These are phyloP conservation scores for Somion occarium DNA, from an alignment of 1,284 basidiomycete species.

Conservation along the genomic window DNA sequence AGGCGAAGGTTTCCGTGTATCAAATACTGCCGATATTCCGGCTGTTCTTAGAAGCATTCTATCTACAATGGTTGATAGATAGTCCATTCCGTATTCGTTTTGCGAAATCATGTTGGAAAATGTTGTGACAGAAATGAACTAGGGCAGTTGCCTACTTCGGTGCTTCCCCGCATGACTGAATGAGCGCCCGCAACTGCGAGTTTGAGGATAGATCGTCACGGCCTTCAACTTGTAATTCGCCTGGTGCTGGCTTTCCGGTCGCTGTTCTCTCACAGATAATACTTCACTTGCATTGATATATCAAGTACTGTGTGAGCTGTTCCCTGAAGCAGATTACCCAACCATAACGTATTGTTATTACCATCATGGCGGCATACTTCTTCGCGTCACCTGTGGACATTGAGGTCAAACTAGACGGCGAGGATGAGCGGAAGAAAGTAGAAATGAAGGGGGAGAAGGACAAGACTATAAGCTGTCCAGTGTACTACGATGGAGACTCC, in stretches of 20 bases:
- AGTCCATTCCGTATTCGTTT: too few species aligned
- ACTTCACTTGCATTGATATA: too few species aligned
- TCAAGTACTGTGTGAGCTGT: too few species aligned
- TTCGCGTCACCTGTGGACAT: conserved; percentile 90
- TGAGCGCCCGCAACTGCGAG: background rate
- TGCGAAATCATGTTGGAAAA: too few species aligned
- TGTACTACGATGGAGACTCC: conserved; percentile 95
- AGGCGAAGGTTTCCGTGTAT: conserved; percentile 32
- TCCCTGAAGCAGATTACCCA: background rate
- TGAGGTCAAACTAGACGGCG: conserved; percentile 83
- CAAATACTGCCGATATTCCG: conserved; percentile 36
- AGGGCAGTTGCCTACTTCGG: background rate
- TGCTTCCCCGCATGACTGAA: background rate
- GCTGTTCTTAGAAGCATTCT: conserved; percentile 35
- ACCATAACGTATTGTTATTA: background rate
- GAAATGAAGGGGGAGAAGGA: conserved; percentile 79
- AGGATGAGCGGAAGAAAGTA: conserved; percentile 80
- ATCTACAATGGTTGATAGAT: conserved; percentile 33
- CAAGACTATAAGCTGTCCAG: conserved; percentile 77
- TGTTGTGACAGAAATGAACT: too few species aligned
- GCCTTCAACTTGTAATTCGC: too few species aligned
- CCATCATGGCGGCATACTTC: conserved; percentile 82
- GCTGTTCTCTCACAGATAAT: too few species aligned
- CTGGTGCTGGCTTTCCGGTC: too few species aligned
- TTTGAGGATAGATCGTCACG: too few species aligned